Base-by-base conservation (phyloP, 345 rosid species). In the Euphorbia tirucalli region DNA sequence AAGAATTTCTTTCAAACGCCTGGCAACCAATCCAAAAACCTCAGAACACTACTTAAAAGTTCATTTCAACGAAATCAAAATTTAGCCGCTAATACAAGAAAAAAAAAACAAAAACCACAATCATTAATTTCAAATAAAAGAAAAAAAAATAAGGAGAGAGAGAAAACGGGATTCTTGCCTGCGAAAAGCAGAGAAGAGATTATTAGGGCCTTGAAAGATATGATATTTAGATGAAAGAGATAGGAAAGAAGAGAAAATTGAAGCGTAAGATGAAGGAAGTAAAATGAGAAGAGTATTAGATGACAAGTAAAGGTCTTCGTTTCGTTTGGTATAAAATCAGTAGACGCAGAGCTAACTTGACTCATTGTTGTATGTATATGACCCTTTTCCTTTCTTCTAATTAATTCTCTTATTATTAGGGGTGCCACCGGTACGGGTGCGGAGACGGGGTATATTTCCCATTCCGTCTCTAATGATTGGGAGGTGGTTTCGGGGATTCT, bases 291-390 rank as follows among this genome's bases (percentile, higher is more conserved):
- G 41, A 41, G 58, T 18, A 28, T 48, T 48, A 28, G 24, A 27
- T 18, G 41, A 72, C 41, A 52, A 64, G 69, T 0, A 72, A 64
- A 52, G 68, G 46, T 61, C n/a, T 60, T 21, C n/a, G 39, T 35
- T 7, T 35, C 7, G 39, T 19, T 52, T 10, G 48, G 46, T 63
- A 18, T 37, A 2, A 35, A 35, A 52, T 62, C 21, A 13, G 41
- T 14, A 18, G 37, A 41, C 49, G 64, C 8, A 10, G 30, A 49
- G 56, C 48, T 2, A 16, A 8, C 32, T 44, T 70, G 74, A 61
- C 67, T 48, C 60, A 4, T 60, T 44, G n/a, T n/a, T n/a, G n/a
- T n/a, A n/a, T n/a, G n/a, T n/a, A 14, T 14, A 11, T 11, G 57
- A 27, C 58, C 56, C 31, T 59, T 21, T 30, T 8, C 31, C 43